Evolutionary conservation across 176 grass and related monocot genomes (phyloP).

Genomic region (Avena eriantha): DNA sequence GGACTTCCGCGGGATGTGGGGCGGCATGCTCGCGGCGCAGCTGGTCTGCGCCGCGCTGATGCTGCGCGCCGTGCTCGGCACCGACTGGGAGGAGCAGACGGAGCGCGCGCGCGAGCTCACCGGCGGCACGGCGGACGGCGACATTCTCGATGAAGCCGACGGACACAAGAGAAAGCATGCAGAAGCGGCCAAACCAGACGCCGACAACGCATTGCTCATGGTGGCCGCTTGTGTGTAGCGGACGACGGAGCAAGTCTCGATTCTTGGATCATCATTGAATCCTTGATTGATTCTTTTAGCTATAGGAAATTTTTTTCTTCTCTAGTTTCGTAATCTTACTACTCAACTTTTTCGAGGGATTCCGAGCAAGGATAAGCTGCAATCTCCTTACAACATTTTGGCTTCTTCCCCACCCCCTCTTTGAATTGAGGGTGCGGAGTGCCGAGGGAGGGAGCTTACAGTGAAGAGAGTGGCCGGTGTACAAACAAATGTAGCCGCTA

Average conservation of each 20-base stretch:
- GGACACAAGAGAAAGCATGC: slow-evolving; percentile 48
- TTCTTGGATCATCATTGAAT: slow-evolving; percentile 59
- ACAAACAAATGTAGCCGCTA: slow-evolving; percentile 38
- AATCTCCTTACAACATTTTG: slow-evolving; percentile 30
- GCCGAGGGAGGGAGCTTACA: slow-evolving; percentile 33
- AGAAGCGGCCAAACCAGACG: slow-evolving; percentile 47
- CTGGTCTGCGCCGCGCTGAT: slow-evolving; percentile 74
- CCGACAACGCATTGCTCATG: slow-evolving; percentile 37
- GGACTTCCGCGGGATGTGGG: slow-evolving; percentile 83
- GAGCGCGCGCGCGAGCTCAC: slow-evolving; percentile 74
- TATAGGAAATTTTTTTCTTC: slow-evolving; percentile 34
- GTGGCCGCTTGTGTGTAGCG: slow-evolving; percentile 51
- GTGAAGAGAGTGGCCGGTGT: slow-evolving; percentile 44
- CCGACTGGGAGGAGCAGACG: slow-evolving; percentile 73
- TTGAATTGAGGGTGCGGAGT: slow-evolving; percentile 35
- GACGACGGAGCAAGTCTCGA: neutral
- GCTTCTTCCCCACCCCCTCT: slow-evolving; percentile 30
- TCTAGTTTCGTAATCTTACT: slow-evolving; percentile 32
- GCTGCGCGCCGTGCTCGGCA: slow-evolving; percentile 64
- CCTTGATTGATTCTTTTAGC: slow-evolving; percentile 53
- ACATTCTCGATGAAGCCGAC: slow-evolving; percentile 36
- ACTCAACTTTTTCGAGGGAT: slow-evolving; percentile 37
- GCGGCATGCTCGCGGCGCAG: slow-evolving; percentile 88
- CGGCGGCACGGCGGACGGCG: slow-evolving; percentile 27
- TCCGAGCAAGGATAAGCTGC: slow-evolving; percentile 39